These are phyloP conservation scores for Didymella lethalis DNA, from an alignment of 2,329 filamentous ascomycete genomes.

Conservation along the genomic window DNA sequence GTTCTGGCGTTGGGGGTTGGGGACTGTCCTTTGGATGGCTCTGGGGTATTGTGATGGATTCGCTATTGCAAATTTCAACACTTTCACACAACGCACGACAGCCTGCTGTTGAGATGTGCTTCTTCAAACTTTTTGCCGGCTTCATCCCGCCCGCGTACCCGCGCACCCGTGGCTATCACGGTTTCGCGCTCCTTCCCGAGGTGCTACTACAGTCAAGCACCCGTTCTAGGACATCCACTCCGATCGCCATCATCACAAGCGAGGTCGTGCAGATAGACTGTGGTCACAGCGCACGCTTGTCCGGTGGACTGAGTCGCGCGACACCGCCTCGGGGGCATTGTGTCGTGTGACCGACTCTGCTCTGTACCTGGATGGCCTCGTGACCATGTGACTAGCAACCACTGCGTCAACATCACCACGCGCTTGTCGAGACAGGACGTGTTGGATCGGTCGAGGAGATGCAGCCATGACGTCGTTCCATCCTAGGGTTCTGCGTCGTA, in stretches of 20 bases:
- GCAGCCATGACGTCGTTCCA: no score
- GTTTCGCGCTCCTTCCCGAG: background rate
- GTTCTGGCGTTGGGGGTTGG: background rate
- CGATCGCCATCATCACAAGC: background rate
- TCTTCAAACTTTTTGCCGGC: no score
- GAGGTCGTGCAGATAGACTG: slow-evolving; percentile 24
- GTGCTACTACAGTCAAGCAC: background rate
- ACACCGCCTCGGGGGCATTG: background rate
- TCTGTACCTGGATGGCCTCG: background rate
- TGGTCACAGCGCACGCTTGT: slow-evolving; percentile 24
- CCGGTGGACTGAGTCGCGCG: background rate
- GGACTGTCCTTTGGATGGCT: background rate
- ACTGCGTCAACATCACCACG: background rate
- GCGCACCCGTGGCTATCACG: no score
- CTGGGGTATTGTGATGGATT: background rate
- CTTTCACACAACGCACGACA: background rate
- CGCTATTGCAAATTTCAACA: background rate
- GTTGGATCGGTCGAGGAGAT: no score
- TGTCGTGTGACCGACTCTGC: no score
- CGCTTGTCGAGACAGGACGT: background rate
- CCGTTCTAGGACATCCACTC: background rate
- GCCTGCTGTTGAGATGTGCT: background rate
- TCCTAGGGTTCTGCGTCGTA: no score
- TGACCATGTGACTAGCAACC: background rate
- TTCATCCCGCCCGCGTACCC: no score